Base-by-base conservation (phyloP, 306 rosid species). In the Acacia confusa region DNA sequence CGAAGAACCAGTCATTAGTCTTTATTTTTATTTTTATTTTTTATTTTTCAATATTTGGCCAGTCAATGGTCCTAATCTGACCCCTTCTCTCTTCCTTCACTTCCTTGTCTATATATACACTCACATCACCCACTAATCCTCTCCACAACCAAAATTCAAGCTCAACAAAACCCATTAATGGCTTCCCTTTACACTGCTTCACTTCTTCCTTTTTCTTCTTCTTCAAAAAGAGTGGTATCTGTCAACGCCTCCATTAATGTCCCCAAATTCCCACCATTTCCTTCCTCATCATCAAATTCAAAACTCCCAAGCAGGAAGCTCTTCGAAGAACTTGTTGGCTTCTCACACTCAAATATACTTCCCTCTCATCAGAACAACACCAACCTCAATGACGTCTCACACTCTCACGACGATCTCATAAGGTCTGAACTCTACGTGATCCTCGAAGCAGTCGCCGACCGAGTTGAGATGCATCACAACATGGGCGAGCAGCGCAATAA, bases 391-490 rank as follows among this genome's bases (percentile, higher is more conserved):
- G 68, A 86, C 60, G 15, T 6, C 0, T 34, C 66, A n/a, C 19
- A 20, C 0, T 69, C 74, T 3, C 74, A 41, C 72, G 17, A 68
- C 2, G 74, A 69, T 24, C 30, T 69, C 19, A 6, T 22, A 12
- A 40, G 32, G 13, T 41, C 74, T 7, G 82, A 92, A 80, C 93
- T 95, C 53, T 90, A 89, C 3, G 91, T 86, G 9, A 76, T 95
- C 52, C 78, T 92, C 5, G 95, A 92, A 60, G 84, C 90, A 1
- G 92, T 92, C 4, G 84, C 89, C 0, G 95, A 95, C 38, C 86
- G 98, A 30, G 85, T 91, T 0, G 95, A 91, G 75, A 91, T 92
- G 95, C 98, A 95, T 60, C 84, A 58, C 77, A 95, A 92, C 88
- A 25, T 95, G 0, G 88, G 88, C 5, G 78, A 87, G 11, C 97